A percentile compares a stretch with the other conserved stretches of the same genome.
Evolutionary conservation across 73 alveolate species (phyloP).

Genomic region (Tetrahymena malaccensis): DNA sequence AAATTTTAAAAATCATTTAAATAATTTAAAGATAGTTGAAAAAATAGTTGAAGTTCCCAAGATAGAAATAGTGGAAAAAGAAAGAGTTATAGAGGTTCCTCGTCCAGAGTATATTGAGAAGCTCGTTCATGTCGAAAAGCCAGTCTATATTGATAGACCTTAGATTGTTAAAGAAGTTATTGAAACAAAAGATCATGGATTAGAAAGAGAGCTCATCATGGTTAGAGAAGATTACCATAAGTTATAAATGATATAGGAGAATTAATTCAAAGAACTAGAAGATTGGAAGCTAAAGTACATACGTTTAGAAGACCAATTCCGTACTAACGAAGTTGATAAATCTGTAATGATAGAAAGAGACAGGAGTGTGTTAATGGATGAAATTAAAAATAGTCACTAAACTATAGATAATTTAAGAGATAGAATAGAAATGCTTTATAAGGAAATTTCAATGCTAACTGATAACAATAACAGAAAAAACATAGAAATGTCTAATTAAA

Average conservation of each 20-base stretch:
- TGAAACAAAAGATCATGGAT: neutral
- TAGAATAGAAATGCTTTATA: neutral
- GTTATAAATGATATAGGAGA: neutral
- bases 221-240: neutral
- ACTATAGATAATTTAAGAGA: neutral
- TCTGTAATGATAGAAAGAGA: neutral
- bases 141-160: neutral
- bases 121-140: neutral
- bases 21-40: neutral
- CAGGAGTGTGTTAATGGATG: neutral
- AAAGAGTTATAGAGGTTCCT: neutral
- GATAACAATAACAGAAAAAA: neutral
- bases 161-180: neutral
- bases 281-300: neutral
- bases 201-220: neutral
- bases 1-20: too few relatives aligned
- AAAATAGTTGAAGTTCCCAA: neutral
- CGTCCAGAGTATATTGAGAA: neutral
- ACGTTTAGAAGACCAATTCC: neutral
- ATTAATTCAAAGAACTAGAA: neutral
- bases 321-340: neutral
- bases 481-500: neutral
- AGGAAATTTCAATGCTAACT: neutral
- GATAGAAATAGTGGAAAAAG: neutral
- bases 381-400: neutral